Evolutionary conservation across 306 rosid genomes (phyloP), one percentile per base, ranked within the genome.

Genomic region (Dryas drummondii): DNA sequence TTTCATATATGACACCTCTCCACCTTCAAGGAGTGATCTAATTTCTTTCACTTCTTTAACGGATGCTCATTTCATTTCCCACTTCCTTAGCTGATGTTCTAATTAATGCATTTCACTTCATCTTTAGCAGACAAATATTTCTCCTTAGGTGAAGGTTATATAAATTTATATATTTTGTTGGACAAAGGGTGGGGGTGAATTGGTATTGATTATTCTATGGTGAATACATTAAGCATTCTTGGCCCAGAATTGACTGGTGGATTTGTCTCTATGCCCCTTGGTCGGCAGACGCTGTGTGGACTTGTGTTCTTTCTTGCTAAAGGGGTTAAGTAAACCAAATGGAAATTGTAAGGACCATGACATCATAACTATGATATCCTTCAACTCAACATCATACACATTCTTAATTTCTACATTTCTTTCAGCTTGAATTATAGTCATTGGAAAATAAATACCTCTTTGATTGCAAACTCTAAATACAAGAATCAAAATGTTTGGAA

Each of bases 181-280:
- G 53, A 14, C 42, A 56, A 1, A 22, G 26, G 17, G 16, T 12
- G 9, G 27, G 42, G 41, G 41, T 19, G 65, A 19, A 53, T 70
- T 50, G 64, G 63, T 7, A 15, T 54, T 44, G 17, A 41, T 9
- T 22, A 37, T 54, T 70, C 17, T 4, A 2, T n/a, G 62, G 37
- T 32, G 17, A 53, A 37, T 70, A 53, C 41, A 15, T 5, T 2
- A 54, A 54, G 44, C 51, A 3, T 9, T 32, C 2, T 17, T 44
- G 52, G 60, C 41, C 1, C 42, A 40, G 42, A 70, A 70, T 70
- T 53, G 74, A 70, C 63, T 12, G 12, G 64, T 54, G 12, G 64
- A 41, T 70, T 70, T 70, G 74, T 70, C 64, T 54, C 13, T 8
- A n/a, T 17, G 41, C 52, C 3, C 15, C 26, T 1, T 1, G 51